Evolutionary conservation across 169 alveolate genomes (phyloP), one percentile per base, ranked within the genome.

Genomic region (Plasmodium billcollinsi): DNA sequence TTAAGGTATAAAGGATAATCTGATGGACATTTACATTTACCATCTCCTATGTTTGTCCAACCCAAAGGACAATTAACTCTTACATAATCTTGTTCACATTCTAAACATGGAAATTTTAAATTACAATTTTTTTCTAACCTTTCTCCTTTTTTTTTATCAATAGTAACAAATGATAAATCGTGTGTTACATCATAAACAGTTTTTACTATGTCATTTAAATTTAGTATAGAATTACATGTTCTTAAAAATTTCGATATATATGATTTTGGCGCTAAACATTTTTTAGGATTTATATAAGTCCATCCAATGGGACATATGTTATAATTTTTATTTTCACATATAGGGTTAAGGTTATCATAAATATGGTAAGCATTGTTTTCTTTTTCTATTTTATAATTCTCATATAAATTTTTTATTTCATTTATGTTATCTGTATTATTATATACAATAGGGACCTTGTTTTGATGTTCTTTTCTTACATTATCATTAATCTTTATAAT

Each of bases 51-150:
- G 18, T 74, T 54, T 14, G 59, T 73, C 96, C 96, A 93, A 2
- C 95, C 95, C 47, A 88, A 39, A n/a, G 96, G 96, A 73, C 96
- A 93, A 61, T 90, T 74, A 8, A 91, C 78, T 21, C 93, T 63
- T 14, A 92, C 89, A 56, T 86, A 94, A 63, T 92, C 95, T 47
- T 89, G 88, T 65, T 85, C 88, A 66, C 92, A 80, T 43, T 70
- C 73, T 24, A 15, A 61, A 39, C 92, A 69, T 24, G 88, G 89
- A 52, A 85, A 92, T 21, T 20, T 24, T 12, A 45, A 14, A 52
- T 24, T 45, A 54, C 71, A 52, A 54, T 66, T 39, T 33, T 61
- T 61, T 71, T 86, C 89, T 39, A 86, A 29, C 0, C 15, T 61
- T 8, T 21, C 58, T 24, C 61, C 47, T 54, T 24, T 39, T 5